Percentiles rank a stretch among this genome's conserved stretches.
These are phyloP conservation scores for Moesziomyces parantarcticus DNA, from an alignment of 1,284 basidiomycete species.

Conservation along the genomic window DNA sequence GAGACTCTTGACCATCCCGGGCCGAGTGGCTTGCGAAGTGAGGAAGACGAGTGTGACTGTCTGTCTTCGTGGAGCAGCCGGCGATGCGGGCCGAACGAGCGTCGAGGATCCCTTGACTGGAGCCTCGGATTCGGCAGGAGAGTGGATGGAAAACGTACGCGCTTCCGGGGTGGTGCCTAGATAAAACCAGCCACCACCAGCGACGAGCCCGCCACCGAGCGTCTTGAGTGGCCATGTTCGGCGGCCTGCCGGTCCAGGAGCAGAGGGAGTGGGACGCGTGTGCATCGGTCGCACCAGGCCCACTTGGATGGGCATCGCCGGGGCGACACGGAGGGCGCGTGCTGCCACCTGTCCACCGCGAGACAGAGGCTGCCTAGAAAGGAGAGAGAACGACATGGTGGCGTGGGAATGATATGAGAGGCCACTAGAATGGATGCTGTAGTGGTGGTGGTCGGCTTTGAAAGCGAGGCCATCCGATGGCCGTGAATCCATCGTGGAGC, in stretches of 20 bases:
- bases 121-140: constrained; percentile 17
- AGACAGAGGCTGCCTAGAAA: constrained; percentile 9
- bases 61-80: constrained; percentile 33
- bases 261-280: constrained; percentile 2
- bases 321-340: constrained; percentile 2
- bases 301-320: background rate
- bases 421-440: background rate
- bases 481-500: too few species aligned
- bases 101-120: constrained; percentile 21
- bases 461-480: too few species aligned
- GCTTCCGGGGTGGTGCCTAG: background rate
- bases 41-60: constrained; percentile 38
- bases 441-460: background rate
- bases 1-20: constrained; percentile 28
- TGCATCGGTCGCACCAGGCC: constrained; percentile 8
- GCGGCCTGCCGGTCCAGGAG: background rate
- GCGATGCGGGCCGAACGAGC: constrained; percentile 30
- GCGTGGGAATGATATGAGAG: background rate
- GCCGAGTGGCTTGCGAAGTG: constrained; percentile 11
- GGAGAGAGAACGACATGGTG: constrained; percentile 13
- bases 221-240: constrained; percentile 23
- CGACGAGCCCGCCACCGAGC: constrained; percentile 27
- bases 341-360: constrained; percentile 3
- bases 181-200: constrained; percentile 26
- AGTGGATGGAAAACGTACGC: constrained; percentile 19